Base-by-base conservation (phyloP, 2,329 filamentous ascomycete genomes). In the Penicillium concentricum region DNA sequence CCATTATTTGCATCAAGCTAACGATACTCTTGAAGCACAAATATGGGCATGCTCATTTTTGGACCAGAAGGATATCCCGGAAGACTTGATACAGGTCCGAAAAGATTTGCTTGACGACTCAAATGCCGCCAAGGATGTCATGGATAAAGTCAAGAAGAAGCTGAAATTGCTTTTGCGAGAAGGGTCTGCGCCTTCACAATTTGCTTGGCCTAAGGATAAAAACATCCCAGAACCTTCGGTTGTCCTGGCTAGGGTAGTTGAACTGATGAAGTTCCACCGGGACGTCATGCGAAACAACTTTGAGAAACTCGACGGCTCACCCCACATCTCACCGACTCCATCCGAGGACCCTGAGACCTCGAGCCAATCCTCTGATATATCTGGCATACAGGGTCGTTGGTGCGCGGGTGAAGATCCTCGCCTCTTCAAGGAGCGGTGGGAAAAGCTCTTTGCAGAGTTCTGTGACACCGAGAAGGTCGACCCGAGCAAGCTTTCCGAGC, bases 61-160 rank as follows among this genome's bases (percentile, higher is more conserved):
- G 42, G 89, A 91, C 49, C 86, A 91, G 69, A 91, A 95, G 72
- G 90, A 97, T 53, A 81, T 97, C 16, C 85, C 89, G 0, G 85
- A 91, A 24, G 90, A 96, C 67, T 91, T 91, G 62, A 96, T 99
- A 61, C 89, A 87, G 34, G 88, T 97, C 55, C 87, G 94, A 51
- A 99, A 99, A 72, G 92, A 97, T 74, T 82, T 99, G 7, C 79
- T 99, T 3, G 94, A 99, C 72, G 94, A 99, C 72, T 97, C 92
- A 0, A 99, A 99, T 73, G 94, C 94, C 4, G 94, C 94, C 56
- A 99, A 99, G 74, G 94, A 99, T 72, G 92, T 96, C 69, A 99
- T 97, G 90, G 95, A 99, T 77, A 97, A 96, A 76, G 94, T 99
- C 54, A 99, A 99, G 82, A 99, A 99, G 84, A 97, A 96, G 85